Base-by-base conservation (phyloP, 1,139 yeast species). In the Suhomyces kunorum region DNA sequence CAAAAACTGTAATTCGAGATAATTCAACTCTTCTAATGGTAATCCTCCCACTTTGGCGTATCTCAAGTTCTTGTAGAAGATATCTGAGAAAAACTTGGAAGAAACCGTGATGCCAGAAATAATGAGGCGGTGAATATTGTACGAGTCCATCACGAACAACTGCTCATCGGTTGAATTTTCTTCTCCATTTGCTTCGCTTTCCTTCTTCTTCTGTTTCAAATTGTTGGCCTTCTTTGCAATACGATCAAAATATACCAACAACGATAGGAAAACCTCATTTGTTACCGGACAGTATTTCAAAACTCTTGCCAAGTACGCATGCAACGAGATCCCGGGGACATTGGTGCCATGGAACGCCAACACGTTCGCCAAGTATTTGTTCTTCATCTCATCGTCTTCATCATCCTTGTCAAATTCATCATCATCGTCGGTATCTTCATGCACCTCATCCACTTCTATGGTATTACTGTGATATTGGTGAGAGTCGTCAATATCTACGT, bases 21-120 rank as follows among this genome's bases (percentile, higher is more conserved):
- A 92, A 59, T 94, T 92, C 56, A 92, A 74, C 59, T 92, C 99
- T 44, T 89, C 96, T 42, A 90, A 75, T 7, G 98, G 96, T 42
- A 92, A 74, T 2, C 99, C 99, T 7, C 99, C 98, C 29, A 92
- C 98, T 63, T 92, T 88, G 17, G 98, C 98, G 61, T 94, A 92
- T 48, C 99, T 78, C 40, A 95, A 83, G 63, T 94, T 92, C 58
- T 94, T 92, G 73, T 94, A 92, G 60, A 92, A 94, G 38, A 92
- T 89, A 64, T 92, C 99, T 52, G 95, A 84, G 62, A 90, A 90
- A 63, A 92, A 94, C 66, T 92, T 92, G 31, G 96, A 86, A 17
- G 96, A 88, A 16, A 92, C 98, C 0, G 98, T 92, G 41, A 94
- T 86, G 8, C 98, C 98, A n/a, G 96, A 87, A 33, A 92, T 92